Evolutionary conservation across 306 rosid species (phyloP).

Genomic region (Trifolium repens): DNA sequence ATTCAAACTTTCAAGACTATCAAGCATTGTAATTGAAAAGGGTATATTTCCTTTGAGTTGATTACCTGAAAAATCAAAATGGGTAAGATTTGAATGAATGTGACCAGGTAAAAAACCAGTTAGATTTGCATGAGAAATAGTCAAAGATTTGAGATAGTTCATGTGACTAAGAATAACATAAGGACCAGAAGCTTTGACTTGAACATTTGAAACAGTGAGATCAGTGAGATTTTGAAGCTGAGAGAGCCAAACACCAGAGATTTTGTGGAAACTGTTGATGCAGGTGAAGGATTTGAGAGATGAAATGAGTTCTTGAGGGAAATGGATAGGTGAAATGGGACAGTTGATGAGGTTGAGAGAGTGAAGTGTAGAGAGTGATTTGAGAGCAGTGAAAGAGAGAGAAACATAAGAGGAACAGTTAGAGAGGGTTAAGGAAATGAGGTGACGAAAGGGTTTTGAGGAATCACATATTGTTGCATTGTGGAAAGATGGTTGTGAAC

Average conservation of each 20-base stretch:
- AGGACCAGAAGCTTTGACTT: conserved; percentile 69
- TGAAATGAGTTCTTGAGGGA: conserved; percentile 71
- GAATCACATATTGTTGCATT: conserved; percentile 76
- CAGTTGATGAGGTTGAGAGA: conserved; percentile 79
- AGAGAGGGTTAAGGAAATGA: conserved; percentile 66
- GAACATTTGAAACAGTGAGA: conserved; percentile 65
- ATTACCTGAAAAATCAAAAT: conserved; percentile 76
- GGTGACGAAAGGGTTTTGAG: conserved; percentile 81
- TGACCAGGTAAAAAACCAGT: conserved; percentile 70
- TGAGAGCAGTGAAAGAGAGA: conserved; percentile 90
- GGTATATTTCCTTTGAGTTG: conserved; percentile 70
- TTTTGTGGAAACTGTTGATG: conserved; percentile 59
- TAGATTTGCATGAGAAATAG: conserved; percentile 78
- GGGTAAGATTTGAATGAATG: conserved; percentile 68
- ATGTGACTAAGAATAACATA: conserved; percentile 76
- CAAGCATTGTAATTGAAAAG: conserved; percentile 64
- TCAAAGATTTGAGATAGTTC: conserved; percentile 66
- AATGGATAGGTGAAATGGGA: conserved; percentile 78
- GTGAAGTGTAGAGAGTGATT: conserved; percentile 80
- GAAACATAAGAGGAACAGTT: conserved; percentile 81
- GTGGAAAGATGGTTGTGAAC: conserved; percentile 60
- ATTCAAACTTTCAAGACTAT: conserved; percentile 61
- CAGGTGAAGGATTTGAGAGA: conserved; percentile 81
- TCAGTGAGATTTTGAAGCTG: conserved; percentile 79
- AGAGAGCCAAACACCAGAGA: conserved; percentile 88